Percentiles rank a stretch among this genome's conserved stretches.
These are phyloP conservation scores for Aspergillus indologenus DNA, from an alignment of 495 filamentous ascomycete genomes.

Conservation along the genomic window DNA sequence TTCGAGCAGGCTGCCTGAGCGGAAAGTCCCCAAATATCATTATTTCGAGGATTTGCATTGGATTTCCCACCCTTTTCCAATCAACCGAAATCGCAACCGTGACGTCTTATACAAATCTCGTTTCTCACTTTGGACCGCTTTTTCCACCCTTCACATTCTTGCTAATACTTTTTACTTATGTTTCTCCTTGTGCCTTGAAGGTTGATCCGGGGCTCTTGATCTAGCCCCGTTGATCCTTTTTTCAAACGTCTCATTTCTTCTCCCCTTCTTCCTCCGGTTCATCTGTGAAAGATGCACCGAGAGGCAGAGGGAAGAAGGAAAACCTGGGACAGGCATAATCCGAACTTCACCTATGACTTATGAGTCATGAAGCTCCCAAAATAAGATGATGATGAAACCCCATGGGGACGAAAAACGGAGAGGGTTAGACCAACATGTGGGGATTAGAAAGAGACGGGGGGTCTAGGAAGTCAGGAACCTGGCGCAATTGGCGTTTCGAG, in stretches of 20 bases:
- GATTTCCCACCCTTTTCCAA: background rate
- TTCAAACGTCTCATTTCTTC: background rate
- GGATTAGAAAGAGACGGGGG: slow-evolving; percentile 4
- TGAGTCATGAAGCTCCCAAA: slow-evolving; percentile 21
- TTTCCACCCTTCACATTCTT: slow-evolving; percentile 10
- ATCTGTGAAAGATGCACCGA: background rate
- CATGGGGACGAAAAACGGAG: background rate
- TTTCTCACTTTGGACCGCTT: background rate
- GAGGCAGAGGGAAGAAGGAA: slow-evolving; percentile 8
- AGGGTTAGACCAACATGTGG: slow-evolving; percentile 26
- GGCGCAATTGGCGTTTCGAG: slow-evolving; percentile 33
- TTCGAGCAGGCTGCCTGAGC: slow-evolving; percentile 83
- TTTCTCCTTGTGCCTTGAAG: slow-evolving; percentile 5
- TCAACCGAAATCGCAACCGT: background rate
- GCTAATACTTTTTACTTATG: slow-evolving; percentile 17
- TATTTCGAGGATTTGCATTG: background rate
- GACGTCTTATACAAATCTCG: slow-evolving; percentile 5
- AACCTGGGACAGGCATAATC: background rate
- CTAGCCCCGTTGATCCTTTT: background rate
- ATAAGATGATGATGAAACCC: slow-evolving; percentile 24
- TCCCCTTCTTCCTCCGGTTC: slow-evolving; percentile 11
- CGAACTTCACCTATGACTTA: slow-evolving; percentile 9
- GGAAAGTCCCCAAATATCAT: background rate
- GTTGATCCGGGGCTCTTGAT: background rate
- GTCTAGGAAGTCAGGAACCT: slow-evolving; percentile 26